phyloP scores from a whole-genome alignment of 768 basidiomycete species.

The Boletus speciosus region DNA sequence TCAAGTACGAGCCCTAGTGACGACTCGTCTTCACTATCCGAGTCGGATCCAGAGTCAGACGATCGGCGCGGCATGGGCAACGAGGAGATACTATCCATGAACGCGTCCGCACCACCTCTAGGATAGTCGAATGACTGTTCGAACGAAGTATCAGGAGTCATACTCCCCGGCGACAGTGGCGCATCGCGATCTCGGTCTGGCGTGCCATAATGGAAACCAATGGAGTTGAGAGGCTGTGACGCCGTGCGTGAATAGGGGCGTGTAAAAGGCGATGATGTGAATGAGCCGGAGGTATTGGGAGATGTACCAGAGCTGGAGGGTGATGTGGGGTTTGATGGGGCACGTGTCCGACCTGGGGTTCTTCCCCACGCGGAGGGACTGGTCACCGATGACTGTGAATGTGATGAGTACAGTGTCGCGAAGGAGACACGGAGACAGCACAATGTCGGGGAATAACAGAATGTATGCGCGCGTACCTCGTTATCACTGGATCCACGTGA shows the following conservation, averaged over 20 bases:
- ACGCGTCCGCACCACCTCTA: conserved; percentile 34
- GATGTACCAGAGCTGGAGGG: conserved; percentile 37
- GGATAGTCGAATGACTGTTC: conserved; percentile 39
- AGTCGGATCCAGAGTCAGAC: conserved; percentile 46
- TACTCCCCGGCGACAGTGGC: conserved; percentile 25
- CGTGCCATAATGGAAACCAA: conserved; percentile 42
- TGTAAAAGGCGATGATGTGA: conserved; percentile 44
- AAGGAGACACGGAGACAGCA: background rate
- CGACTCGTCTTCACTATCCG: conserved; percentile 45
- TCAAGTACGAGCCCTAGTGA: conserved; percentile 59
- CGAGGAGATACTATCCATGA: conserved; percentile 47
- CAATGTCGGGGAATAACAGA: background rate
- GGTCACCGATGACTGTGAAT: conserved; percentile 32
- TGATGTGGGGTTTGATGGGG: conserved; percentile 67
- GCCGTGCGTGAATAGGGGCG: conserved; percentile 66
- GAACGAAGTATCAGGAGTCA: conserved; percentile 36
- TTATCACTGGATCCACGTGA: conserved; percentile 57
- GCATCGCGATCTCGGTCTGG: conserved; percentile 35
- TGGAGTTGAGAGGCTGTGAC: conserved; percentile 42
- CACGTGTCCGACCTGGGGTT: conserved; percentile 49
- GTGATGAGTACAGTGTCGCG: conserved; percentile 9
- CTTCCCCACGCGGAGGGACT: conserved; percentile 45
- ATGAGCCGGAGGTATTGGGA: conserved; percentile 36
- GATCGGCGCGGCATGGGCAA: conserved; percentile 54
- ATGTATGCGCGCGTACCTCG: conserved; percentile 48